Conservation (phyloP, 306 rosid genomes). For the Cucurbita argyrosperma region DNA sequence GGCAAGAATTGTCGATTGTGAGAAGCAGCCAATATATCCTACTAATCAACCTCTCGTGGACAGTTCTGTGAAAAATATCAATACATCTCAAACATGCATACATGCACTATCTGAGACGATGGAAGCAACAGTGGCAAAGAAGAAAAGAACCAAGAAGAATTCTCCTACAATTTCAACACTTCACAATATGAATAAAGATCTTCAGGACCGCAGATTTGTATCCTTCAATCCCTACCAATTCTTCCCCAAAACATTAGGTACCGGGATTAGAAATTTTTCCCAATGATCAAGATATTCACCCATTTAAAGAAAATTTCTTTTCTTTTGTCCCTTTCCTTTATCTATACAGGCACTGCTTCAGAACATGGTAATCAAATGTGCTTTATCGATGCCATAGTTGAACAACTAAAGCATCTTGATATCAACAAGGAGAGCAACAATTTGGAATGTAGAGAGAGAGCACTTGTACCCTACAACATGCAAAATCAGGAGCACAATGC, state of each 20-base stretch:
- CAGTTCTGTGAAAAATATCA: constrained; percentile 9
- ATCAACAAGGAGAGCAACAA: constrained; percentile 39
- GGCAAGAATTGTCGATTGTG: constrained; percentile 15
- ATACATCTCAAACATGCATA: constrained; percentile 20
- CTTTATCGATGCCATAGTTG: constrained; percentile 28
- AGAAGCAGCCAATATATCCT: constrained; percentile 11
- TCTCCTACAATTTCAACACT: constrained; percentile 13
- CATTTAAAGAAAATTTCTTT: background rate
- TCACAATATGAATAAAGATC: constrained; percentile 20
- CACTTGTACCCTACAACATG: constrained; percentile 34
- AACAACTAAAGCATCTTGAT: constrained; percentile 39
- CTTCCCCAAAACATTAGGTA: constrained; percentile 36
- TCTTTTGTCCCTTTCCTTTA: constrained; percentile 1
- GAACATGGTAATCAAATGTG: constrained; percentile 9
- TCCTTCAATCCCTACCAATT: constrained; percentile 18
- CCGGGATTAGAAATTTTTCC: background rate
- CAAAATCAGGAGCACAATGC: constrained; percentile 30
- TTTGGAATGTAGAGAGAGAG: constrained; percentile 21
- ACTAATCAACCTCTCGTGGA: constrained; percentile 9
- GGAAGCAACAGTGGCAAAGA: constrained; percentile 28
- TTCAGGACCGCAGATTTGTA: constrained; percentile 10
- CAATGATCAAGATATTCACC: background rate
- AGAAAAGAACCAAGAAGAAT: constrained; percentile 35
- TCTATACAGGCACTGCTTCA: constrained; percentile 30
- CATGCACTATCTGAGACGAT: constrained; percentile 25